Evolutionary conservation across 2,329 filamentous ascomycete genomes (phyloP), one percentile per base, ranked within the genome.

Genomic region (Teratosphaeria epicoccoides): DNA sequence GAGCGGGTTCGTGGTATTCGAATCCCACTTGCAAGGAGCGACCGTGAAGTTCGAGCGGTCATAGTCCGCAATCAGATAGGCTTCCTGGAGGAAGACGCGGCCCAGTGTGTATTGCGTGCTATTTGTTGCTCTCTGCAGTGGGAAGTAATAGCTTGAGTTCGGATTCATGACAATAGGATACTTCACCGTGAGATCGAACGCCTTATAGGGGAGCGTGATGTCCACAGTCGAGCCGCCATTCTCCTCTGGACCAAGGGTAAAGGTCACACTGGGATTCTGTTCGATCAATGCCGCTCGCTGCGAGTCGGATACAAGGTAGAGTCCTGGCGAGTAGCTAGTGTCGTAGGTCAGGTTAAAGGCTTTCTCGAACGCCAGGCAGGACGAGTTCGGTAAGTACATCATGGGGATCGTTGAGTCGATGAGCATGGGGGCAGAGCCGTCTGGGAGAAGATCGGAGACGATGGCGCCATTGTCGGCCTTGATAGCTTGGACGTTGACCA

Each of bases 321-420:
- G 55, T 9, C 59, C 43, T 40, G 33, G 33, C 6, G 33, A 40
- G 6, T 54, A 59, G 4, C 49, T 51, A 2, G 56, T 49, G 56
- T 70, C 58, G 45, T 61, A 70, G 1, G 59, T 63, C 24, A 71
- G 52, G 2, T 63, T 62, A 51, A 71, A 70, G 4, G 64, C 63
- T 20, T 60, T 28, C 52, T 70, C 68, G 52, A 71, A 71, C 6
- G 61, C 61, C 20, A 56, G 49, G 57, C 67, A 70, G 10, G 65
- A 62, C 2, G 64, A 60, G 25, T 73, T 64, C 0, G 83, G 83
- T 4, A 86, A 71, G 77, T 79, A 85, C 4, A 86, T 68, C 57
- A 79, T 82, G 1, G 82, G 79, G 1, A 82, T 79, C 0, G 81
- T 79, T 54, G 79, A 82, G 63, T 87, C 83, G 51, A 87, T 77